A percentile compares a stretch with the other conserved stretches of the same genome.
Evolutionary conservation across 1,139 yeast species (phyloP).

Genomic region (Zygoascus sp.): DNA sequence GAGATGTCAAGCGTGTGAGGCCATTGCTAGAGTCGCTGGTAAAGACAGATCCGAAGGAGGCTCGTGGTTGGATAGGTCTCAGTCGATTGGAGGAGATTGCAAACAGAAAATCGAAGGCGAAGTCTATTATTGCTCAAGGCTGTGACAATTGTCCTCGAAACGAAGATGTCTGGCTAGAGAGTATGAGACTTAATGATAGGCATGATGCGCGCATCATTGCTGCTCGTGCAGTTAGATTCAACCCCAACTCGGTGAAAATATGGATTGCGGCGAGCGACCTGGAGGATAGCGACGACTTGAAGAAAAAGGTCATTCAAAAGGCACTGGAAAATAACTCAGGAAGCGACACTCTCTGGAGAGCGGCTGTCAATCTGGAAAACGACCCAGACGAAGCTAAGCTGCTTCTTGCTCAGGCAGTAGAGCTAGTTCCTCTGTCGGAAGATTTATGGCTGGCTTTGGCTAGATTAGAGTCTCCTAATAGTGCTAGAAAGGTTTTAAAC

Average conservation of each 20-base stretch:
- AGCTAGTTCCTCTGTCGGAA: slow-evolving; percentile 60
- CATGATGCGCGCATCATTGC: slow-evolving; percentile 52
- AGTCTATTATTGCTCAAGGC: slow-evolving; percentile 61
- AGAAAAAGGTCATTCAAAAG: slow-evolving; percentile 57
- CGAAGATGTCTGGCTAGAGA: slow-evolving; percentile 82
- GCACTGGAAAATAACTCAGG: slow-evolving; percentile 69
- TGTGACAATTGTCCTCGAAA: slow-evolving; percentile 61
- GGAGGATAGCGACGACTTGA: slow-evolving; percentile 53
- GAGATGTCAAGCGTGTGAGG: slow-evolving; percentile 57
- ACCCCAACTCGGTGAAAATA: slow-evolving; percentile 52
- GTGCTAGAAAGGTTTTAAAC: slow-evolving; percentile 54
- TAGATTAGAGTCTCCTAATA: slow-evolving; percentile 42
- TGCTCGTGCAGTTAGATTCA: slow-evolving; percentile 59
- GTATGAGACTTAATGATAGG: slow-evolving; percentile 56
- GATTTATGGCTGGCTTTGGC: slow-evolving; percentile 60
- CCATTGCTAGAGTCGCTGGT: slow-evolving; percentile 62
- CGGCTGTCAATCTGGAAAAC: slow-evolving; percentile 43
- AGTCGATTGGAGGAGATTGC: slow-evolving; percentile 75
- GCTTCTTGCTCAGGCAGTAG: slow-evolving; percentile 63
- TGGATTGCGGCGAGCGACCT: slow-evolving; percentile 71
- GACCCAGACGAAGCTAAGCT: slow-evolving; percentile 48
- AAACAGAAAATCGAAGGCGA: slow-evolving; percentile 53
- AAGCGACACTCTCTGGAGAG: slow-evolving; percentile 62
- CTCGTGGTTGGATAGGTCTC: slow-evolving; percentile 85
- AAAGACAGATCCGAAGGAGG: slow-evolving; percentile 65